A percentile compares a stretch with the other conserved stretches of the same genome.
Conservation (phyloP, 73 alveolate genomes). For the Effrenium voratum region DNA sequence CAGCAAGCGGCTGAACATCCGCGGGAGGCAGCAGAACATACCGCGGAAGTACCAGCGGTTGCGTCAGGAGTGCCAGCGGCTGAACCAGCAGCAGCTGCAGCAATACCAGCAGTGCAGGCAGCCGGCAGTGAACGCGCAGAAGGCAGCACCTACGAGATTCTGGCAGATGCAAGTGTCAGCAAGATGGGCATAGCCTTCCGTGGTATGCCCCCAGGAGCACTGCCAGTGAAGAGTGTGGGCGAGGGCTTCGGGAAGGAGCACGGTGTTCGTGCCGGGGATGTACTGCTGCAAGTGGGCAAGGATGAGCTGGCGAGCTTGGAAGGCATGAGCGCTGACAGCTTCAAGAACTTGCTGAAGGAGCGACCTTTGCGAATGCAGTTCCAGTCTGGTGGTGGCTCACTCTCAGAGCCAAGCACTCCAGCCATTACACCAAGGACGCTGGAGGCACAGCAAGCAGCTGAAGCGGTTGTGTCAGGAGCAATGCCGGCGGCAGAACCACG, state of each 20-base stretch:
- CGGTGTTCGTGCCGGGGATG: conserved; percentile 56
- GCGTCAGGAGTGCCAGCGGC: background rate
- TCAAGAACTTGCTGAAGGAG: conserved; percentile 25
- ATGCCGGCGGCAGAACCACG: too few relatives aligned
- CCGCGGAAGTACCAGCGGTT: background rate
- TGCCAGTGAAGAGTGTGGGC: conserved; percentile 36
- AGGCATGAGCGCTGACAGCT: conserved; percentile 35
- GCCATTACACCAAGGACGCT: too few relatives aligned
- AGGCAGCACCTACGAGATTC: conserved; percentile 8
- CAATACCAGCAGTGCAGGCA: background rate
- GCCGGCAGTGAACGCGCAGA: too few relatives aligned
- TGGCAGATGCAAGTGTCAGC: conserved; percentile 32
- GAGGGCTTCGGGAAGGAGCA: conserved; percentile 19
- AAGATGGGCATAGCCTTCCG: conserved; percentile 49
- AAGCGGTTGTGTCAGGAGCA: too few relatives aligned
- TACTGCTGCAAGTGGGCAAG: conserved; percentile 8
- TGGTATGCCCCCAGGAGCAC: conserved; percentile 77
- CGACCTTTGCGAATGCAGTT: conserved; percentile 64
- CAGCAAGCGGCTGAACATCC: conserved; percentile 17
- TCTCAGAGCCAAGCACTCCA: background rate
- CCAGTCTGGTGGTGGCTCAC: background rate
- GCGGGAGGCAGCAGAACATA: background rate
- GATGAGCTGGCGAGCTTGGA: conserved; percentile 26
- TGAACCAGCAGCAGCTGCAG: background rate
- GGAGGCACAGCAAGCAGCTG: too few relatives aligned